Evolutionary conservation across 768 basidiomycete species (phyloP).

Genomic region (Boletellus ananas): DNA sequence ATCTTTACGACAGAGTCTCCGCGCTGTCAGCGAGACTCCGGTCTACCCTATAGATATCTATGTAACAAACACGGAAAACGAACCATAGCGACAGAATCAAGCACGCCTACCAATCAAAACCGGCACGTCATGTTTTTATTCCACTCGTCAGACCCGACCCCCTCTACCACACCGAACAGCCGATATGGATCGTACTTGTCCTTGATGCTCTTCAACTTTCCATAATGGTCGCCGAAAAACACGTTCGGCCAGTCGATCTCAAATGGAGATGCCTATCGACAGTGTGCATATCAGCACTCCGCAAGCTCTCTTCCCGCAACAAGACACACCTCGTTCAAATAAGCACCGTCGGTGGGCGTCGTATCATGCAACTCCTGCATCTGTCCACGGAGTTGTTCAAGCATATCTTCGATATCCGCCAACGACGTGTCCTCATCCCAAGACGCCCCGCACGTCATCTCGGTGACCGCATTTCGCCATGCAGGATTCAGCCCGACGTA

Average conservation of each 20-base stretch:
- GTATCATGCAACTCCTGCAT: constrained; percentile 31
- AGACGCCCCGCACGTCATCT: constrained; percentile 21
- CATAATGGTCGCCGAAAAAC: constrained; percentile 47
- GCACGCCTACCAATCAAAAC: not conserved
- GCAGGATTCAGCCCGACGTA: constrained; percentile 44
- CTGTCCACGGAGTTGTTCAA: constrained; percentile 13
- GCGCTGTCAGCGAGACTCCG: no score
- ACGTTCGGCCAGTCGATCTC: constrained; percentile 38
- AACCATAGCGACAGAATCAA: no score
- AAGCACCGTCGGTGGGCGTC: constrained; percentile 35
- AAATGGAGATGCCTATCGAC: constrained; percentile 48
- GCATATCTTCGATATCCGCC: constrained; percentile 10
- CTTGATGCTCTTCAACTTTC: constrained; percentile 40
- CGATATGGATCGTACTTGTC: constrained; percentile 11
- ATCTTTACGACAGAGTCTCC: no score
- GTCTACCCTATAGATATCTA: no score
- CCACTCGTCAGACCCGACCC: constrained; percentile 26
- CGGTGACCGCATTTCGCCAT: constrained; percentile 41
- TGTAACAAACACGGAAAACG: no score
- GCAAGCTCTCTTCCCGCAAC: no score
- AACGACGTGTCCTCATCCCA: constrained; percentile 13
- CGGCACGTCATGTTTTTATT: constrained; percentile 10
- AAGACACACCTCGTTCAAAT: no score
- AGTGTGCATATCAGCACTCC: constrained; percentile 15
- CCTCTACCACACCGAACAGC: constrained; percentile 9